A percentile compares a stretch with the other conserved stretches of the same genome.
Conservation (phyloP, 805 yeast species). For the Yarrowia sp. region DNA sequence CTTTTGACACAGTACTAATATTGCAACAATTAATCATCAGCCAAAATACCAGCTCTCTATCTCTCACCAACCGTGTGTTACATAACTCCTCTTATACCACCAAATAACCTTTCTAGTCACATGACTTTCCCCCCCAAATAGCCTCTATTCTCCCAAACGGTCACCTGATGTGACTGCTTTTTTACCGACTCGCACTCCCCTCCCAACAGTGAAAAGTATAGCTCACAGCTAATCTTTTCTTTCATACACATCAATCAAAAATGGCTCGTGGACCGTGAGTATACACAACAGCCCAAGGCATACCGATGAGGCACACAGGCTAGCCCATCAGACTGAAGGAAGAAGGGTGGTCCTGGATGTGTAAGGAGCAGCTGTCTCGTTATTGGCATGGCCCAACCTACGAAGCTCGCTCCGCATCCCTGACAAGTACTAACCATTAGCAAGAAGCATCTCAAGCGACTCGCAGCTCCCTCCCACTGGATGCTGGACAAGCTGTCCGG, state of each 20-base stretch:
- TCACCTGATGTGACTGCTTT: conserved; percentile 20
- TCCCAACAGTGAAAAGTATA: conserved; percentile 7
- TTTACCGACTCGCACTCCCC: not conserved
- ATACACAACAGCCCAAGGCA: conserved; percentile 24
- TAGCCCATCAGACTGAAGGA: conserved; percentile 18
- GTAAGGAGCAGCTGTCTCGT: not conserved
- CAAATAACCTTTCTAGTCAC: not conserved
- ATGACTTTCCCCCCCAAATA: not conserved
- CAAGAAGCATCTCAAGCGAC: conserved; percentile 91
- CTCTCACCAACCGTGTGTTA: no score
- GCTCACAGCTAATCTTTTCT: not conserved
- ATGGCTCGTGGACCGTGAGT: conserved; percentile 80
- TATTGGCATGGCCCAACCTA: not conserved
- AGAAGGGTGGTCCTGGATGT: conserved; percentile 8
- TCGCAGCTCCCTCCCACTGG: conserved; percentile 99
- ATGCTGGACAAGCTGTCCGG: conserved; percentile 99
- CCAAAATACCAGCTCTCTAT: no score
- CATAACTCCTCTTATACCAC: no score
- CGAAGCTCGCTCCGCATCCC: not conserved
- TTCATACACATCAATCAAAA: conserved; percentile 38
- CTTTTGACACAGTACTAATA: no score
- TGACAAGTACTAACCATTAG: conserved; percentile 16
- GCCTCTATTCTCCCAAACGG: not conserved
- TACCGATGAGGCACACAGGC: conserved; percentile 16
- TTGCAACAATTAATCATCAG: no score